Percentiles rank a stretch among this genome's conserved stretches.
These are phyloP conservation scores for Podospora comata DNA, from an alignment of 495 filamentous ascomycete genomes.

Conservation along the genomic window DNA sequence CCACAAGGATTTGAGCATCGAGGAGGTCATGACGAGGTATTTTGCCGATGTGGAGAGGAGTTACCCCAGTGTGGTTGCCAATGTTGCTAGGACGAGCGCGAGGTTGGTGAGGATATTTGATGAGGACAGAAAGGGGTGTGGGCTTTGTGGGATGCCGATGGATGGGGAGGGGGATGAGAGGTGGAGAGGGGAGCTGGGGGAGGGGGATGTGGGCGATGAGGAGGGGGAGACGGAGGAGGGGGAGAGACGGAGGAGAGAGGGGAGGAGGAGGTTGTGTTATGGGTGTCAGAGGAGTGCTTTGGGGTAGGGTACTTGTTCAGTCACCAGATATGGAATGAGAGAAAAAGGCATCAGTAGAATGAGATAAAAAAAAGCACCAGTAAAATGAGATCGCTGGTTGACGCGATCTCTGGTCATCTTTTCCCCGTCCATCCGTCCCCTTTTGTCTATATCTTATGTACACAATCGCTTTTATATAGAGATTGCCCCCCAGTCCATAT, in stretches of 20 bases:
- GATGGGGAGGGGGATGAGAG: slow-evolving; percentile 47
- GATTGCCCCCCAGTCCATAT: background rate
- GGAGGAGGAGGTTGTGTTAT: slow-evolving; percentile 43
- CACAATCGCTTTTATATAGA: background rate
- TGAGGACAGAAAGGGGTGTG: slow-evolving; percentile 22
- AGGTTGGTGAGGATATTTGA: slow-evolving; percentile 55
- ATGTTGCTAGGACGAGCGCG: slow-evolving; percentile 83
- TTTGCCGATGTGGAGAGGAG: slow-evolving; percentile 82
- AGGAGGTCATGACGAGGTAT: slow-evolving; percentile 84
- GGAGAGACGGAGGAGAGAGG: slow-evolving; percentile 4
- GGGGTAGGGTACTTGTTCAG: slow-evolving; percentile 24
- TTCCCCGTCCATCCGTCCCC: background rate
- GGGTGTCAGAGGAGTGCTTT: slow-evolving; percentile 50
- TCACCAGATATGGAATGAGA: background rate
- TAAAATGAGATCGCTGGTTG: background rate
- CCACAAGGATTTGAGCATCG: slow-evolving; percentile 78
- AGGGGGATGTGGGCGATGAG: background rate
- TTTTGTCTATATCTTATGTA: background rate
- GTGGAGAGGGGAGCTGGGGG: slow-evolving; percentile 50
- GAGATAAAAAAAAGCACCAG: too few relatives aligned
- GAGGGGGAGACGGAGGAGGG: slow-evolving; percentile 11
- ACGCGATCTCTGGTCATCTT: background rate
- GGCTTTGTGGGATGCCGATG: slow-evolving; percentile 50
- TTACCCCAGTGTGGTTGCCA: slow-evolving; percentile 89
- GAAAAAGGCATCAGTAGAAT: background rate